These are phyloP conservation scores for Cladorrhinum samala DNA, from an alignment of 495 filamentous ascomycete species.

Conservation along the genomic window DNA sequence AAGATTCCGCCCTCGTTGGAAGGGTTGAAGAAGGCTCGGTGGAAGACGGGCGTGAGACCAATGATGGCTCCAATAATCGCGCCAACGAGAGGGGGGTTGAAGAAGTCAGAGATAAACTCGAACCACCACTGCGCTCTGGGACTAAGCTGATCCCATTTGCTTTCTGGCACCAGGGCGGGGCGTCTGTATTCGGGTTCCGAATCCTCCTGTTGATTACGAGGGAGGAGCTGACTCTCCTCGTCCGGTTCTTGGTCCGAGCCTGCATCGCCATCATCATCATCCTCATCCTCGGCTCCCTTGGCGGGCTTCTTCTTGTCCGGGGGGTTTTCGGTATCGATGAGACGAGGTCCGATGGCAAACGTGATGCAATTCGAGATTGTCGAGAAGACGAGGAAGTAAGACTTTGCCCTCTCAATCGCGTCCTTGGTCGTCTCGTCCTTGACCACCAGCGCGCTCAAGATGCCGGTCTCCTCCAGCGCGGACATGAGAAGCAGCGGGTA, in stretches of 20 bases:
- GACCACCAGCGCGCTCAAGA: slow-evolving; percentile 43
- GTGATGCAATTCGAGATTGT: slow-evolving; percentile 37
- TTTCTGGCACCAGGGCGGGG: slow-evolving; percentile 14
- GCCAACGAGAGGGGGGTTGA: slow-evolving; percentile 64
- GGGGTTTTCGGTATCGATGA: slow-evolving; percentile 36
- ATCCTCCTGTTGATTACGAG: not conserved
- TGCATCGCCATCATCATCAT: not conserved
- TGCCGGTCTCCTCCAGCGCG: slow-evolving; percentile 58
- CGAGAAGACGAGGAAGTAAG: slow-evolving; percentile 61
- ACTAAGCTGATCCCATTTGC: slow-evolving; percentile 32
- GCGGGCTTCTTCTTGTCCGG: slow-evolving; percentile 27
- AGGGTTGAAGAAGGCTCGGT: slow-evolving; percentile 59
- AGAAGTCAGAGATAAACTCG: slow-evolving; percentile 44
- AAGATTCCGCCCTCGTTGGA: slow-evolving; percentile 61
- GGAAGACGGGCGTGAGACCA: slow-evolving; percentile 57
- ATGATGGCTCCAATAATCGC: slow-evolving; percentile 55
- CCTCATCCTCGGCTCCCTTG: slow-evolving; percentile 12
- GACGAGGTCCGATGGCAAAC: slow-evolving; percentile 58
- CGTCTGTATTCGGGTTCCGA: slow-evolving; percentile 13
- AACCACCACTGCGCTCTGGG: slow-evolving; percentile 22
- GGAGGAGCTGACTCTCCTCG: slow-evolving; percentile 18
- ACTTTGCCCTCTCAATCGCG: slow-evolving; percentile 60
- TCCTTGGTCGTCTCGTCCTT: slow-evolving; percentile 36
- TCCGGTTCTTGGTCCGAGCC: slow-evolving; percentile 1
- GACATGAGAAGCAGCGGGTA: slow-evolving; percentile 64